Base-by-base conservation (phyloP, 495 filamentous ascomycete genomes). In the Penicillium macrosclerotiorum region DNA sequence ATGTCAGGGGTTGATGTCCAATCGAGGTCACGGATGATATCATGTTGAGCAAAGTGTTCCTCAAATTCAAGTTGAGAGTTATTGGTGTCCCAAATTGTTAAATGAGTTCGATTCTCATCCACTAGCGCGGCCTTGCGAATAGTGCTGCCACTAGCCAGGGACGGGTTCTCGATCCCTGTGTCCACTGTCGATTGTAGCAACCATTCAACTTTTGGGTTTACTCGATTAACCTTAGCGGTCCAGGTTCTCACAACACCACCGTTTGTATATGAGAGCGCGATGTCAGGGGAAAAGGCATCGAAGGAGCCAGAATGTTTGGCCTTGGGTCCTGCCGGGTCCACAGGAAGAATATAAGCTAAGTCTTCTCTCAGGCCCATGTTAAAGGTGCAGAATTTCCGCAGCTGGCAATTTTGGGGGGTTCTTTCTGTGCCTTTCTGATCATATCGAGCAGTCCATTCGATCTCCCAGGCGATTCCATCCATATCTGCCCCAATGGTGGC, bases 1-100 rank as follows among this genome's bases (percentile, higher is more conserved):
- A 79, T 82, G 54, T 95, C 90, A 0, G 92, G 90, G 0, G 92
- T 96, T 6, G 88, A 91, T 1, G 91, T 92, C 92, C 92, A 97
- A 58, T 96, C 90, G 6, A 96, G 76, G 57, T 96, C 92, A 50
- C 82, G 77, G 25, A 97, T 91, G 12, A 77, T 77, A 46, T 94
- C 88, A 47, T 82, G 73, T 16, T 75, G 70, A 45, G 84, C 80
- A 52, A 89, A 93, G 32, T 80, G 75, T 45, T 90, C 79, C 41
- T 83, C 75, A 59, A 86, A 90, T 63, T 97, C 92, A 2, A 97
- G 71, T 59, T 89, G 85, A 2, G 81, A 81, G 36, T 85, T 88
- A 52, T 83, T 80, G 4, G 86, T 86, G 60, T 95, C 90, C 92
- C 92, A 97, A 42, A 97, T 94, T 0, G 89, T 93, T 45, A 97